Evolutionary conservation across 768 basidiomycete genomes (phyloP).

Genomic region (Trametes cinnabarina): DNA sequence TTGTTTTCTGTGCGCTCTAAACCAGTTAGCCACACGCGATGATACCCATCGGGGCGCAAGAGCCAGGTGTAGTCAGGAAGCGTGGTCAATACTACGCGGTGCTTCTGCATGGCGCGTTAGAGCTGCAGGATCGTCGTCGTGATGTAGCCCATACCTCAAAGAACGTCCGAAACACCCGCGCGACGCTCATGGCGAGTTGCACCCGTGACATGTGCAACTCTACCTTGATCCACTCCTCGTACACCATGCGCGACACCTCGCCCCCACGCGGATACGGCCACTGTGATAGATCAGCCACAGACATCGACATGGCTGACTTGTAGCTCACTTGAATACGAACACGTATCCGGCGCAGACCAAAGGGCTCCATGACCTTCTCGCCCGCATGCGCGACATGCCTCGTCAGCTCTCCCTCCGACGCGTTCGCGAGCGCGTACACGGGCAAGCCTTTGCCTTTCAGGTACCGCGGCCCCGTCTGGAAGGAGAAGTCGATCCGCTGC

Average conservation of each 20-base stretch:
- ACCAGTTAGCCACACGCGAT: conserved; percentile 9
- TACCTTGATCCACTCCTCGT: conserved; percentile 9
- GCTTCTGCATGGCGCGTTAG: background rate
- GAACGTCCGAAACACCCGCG: conserved; percentile 7
- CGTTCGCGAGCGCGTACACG: conserved; percentile 10
- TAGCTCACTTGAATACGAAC: conserved; percentile 9
- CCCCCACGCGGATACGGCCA: conserved; percentile 5
- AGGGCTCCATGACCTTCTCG: conserved; percentile 1
- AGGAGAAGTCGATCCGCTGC: conserved; percentile 7
- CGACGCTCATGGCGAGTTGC: conserved; percentile 8
- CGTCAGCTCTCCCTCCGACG: conserved; percentile 1
- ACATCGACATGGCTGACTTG: background rate
- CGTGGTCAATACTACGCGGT: background rate
- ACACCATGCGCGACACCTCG: background rate
- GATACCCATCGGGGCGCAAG: conserved; percentile 6
- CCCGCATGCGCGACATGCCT: background rate
- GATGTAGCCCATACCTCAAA: conserved; percentile 2
- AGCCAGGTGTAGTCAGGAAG: conserved; percentile 1
- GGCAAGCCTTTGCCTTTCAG: conserved; percentile 6
- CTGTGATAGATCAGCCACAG: background rate
- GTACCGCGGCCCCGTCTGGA: background rate
- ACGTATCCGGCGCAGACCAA: background rate
- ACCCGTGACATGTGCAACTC: background rate
- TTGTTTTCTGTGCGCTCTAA: conserved; percentile 13
- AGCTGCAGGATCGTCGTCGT: background rate